Evolutionary conservation across 1,139 yeast species (phyloP), one percentile per base, ranked within the genome.

Genomic region (Meyerozyma guilliermondii): DNA sequence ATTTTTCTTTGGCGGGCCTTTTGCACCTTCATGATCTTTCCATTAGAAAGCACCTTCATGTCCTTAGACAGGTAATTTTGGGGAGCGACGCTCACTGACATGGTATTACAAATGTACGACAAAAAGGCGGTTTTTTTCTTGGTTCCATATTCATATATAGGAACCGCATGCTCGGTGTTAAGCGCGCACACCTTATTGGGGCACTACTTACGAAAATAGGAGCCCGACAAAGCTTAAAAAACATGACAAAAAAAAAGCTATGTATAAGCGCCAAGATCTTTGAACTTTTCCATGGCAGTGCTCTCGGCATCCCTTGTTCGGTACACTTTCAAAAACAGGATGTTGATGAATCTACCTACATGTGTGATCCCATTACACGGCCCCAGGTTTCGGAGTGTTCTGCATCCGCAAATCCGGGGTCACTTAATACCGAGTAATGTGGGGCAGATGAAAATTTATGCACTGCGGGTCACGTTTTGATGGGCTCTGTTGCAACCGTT

Each of bases 1-100:
- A 80, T 78, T 52, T 72, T 70, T 42, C 85, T 58, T 54, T 80
- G 85, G 46, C 85, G 70, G 5, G 80, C 66, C 46, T 76, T 78
- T 50, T 80, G 85, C 7, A 78, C 76, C 56, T 80, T 80, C 66
- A 76, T 72, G 6, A 70, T 67, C 44, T 66, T 65, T 7, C 83
- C 81, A 50, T 75, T 68, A 13, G 72, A 69, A 45, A 71, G 53
- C 13, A 53, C 55, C 42, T 52, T 58, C 41, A 50, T 39, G 7
- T 43, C 45, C 20, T 39, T 27, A 14, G 30, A 18, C 36, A 33
- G 36, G 14, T 4, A 11, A n/a, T 17, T 17, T 14, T 33, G 36
- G 26, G 36, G 36, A 10, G 36, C 36, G 8, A 33, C 24, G 13
- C 36, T 33, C 13, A 20, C 36, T 11, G 36, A 33, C 36, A 33